Percentiles rank a stretch among this genome's conserved stretches.
These are phyloP conservation scores for Rhodocollybia butyracea DNA, from an alignment of 768 basidiomycete species.

Conservation along the genomic window DNA sequence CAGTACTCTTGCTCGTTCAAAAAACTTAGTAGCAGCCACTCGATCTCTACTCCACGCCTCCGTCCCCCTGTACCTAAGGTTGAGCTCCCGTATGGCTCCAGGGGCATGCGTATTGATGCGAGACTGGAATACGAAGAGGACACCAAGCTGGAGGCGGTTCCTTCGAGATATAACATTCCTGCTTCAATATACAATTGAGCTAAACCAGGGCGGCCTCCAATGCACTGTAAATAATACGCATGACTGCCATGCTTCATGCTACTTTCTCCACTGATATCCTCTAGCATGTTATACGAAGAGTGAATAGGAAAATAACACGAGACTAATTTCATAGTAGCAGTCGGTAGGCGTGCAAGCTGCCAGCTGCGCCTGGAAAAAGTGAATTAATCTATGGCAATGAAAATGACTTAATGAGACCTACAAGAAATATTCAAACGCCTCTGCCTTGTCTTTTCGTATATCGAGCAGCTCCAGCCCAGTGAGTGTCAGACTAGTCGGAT, in stretches of 20 bases:
- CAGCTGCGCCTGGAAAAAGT: slow-evolving; percentile 62
- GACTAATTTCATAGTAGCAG: slow-evolving; percentile 75
- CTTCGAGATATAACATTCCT: slow-evolving; percentile 79
- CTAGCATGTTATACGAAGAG: slow-evolving; percentile 43
- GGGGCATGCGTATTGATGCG: slow-evolving; percentile 71
- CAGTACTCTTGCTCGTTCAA: slow-evolving; percentile 63
- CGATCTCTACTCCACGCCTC: slow-evolving; percentile 77
- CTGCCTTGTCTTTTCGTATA: slow-evolving; percentile 70
- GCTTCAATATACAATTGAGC: slow-evolving; percentile 78
- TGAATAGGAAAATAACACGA: slow-evolving; percentile 56
- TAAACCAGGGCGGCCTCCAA: slow-evolving; percentile 65
- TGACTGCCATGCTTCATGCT: slow-evolving; percentile 47
- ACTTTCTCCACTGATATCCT: slow-evolving; percentile 22
- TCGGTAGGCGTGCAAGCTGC: slow-evolving; percentile 73
- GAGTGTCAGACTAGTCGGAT: slow-evolving; percentile 75
- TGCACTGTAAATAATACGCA: slow-evolving; percentile 59
- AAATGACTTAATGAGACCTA: slow-evolving; percentile 32
- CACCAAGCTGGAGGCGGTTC: slow-evolving; percentile 67
- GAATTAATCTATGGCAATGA: slow-evolving; percentile 3
- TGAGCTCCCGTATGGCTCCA: slow-evolving; percentile 38
- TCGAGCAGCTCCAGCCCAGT: slow-evolving; percentile 70
- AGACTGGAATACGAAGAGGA: slow-evolving; percentile 74
- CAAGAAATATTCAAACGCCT: slow-evolving; percentile 82
- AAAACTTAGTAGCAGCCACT: slow-evolving; percentile 65
- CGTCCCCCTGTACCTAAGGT: slow-evolving; percentile 38